Evolutionary conservation across 2,329 filamentous ascomycete species (phyloP), one percentile per base, ranked within the genome.

Genomic region (Penicillium olsonii): DNA sequence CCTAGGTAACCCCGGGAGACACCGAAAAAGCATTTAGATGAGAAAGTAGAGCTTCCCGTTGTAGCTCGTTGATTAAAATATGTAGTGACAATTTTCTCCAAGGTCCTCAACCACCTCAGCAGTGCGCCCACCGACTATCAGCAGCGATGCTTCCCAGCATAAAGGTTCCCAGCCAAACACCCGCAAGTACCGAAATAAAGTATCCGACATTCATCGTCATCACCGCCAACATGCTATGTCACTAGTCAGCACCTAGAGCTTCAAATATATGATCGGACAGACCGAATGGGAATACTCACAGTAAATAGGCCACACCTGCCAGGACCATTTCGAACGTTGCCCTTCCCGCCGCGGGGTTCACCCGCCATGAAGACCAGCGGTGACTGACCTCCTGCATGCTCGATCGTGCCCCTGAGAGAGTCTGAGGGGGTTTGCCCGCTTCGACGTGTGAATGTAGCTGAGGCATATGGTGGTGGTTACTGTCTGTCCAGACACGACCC

Each of bases 201-300:
- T 92, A 92, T 14, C 88, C 88, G 6, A 92, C 82, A 62, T 92
- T 92, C 75, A 88, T 83, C 0, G 88, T 90, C 88, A 92, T 95
- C 66, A 94, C 85, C 15, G 87, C 88, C 72, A 95, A 75, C 90
- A 95, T 62, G 15, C 58, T 61, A 37, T 29, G 2, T 12, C 39
- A 4, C 15, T 26, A 14, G 22, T 53, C 31, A 51, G 38, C 19
- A n/a, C 2, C 5, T 7, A 18, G 10, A 35, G n/a, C 18, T 29
- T 92, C 27, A 20, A 38, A 33, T 38, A 17, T 31, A 39, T 7
- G 26, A 43, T n/a, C 5, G 15, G 3, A 40, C 14, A 5, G 17
- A 37, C 12, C 7, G 2, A 10, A 15, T 2, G 15, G 12, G 20
- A 9, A 35, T 33, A 84, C 89, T 82, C 72, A 94, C 90, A 95